Evolutionary conservation across 2,329 filamentous ascomycete species (phyloP).

Genomic region (Penicillium sp.): DNA sequence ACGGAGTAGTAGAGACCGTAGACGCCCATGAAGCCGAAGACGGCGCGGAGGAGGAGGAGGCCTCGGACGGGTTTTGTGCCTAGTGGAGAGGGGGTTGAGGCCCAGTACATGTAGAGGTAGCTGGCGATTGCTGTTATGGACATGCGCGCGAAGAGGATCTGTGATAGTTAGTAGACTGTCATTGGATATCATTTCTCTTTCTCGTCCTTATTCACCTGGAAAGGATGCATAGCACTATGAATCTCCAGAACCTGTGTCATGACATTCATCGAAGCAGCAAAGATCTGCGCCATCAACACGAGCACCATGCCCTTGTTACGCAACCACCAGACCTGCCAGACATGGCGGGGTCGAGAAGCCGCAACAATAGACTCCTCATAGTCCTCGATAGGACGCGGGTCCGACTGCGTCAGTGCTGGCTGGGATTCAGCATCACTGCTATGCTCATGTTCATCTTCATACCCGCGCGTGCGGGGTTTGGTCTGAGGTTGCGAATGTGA

Average conservation of each 20-base stretch:
- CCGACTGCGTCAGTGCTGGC: constrained; percentile 14
- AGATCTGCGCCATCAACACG: constrained; percentile 72
- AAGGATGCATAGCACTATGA: constrained; percentile 69
- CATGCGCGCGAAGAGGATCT: constrained; percentile 77
- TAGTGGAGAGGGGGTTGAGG: constrained; percentile 63
- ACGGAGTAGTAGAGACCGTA: constrained; percentile 73
- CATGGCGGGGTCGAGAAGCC: constrained; percentile 21
- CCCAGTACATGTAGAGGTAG: constrained; percentile 69
- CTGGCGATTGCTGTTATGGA: constrained; percentile 65
- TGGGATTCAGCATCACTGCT: neutral
- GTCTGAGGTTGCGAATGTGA: neutral
- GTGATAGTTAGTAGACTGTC: neutral
- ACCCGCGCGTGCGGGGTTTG: neutral
- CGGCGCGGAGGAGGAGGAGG: constrained; percentile 64
- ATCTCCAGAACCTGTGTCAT: constrained; percentile 70
- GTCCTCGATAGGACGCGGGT: constrained; percentile 18
- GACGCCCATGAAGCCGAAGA: constrained; percentile 72
- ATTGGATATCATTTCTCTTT: neutral
- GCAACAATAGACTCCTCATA: constrained; percentile 2
- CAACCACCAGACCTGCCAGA: constrained; percentile 48
- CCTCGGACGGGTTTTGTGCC: constrained; percentile 63
- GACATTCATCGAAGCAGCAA: constrained; percentile 82
- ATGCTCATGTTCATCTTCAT: neutral
- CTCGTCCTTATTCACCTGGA: constrained; percentile 61
- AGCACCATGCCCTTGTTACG: constrained; percentile 69